Conservation (phyloP, 2,329 filamentous ascomycete genomes). For the Ascochyta viciae-villosae region DNA sequence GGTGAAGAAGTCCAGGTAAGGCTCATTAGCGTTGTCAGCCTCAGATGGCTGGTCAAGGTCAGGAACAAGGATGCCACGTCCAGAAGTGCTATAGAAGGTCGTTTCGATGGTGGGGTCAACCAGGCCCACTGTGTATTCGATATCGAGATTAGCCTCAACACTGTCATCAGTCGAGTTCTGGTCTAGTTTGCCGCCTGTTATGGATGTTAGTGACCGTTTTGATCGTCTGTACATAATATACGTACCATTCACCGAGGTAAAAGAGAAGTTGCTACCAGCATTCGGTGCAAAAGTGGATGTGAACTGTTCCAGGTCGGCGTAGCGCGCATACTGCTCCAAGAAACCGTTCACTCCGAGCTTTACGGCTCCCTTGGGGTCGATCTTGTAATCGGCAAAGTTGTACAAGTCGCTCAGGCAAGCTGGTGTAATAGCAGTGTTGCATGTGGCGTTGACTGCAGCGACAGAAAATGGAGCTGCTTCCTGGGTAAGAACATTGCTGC, state of each 20-base stretch:
- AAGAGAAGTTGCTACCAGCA: constrained; percentile 55
- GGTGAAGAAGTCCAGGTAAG: constrained; percentile 52
- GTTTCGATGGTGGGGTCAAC: constrained; percentile 52
- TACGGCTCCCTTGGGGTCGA: constrained; percentile 45
- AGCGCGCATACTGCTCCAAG: constrained; percentile 58
- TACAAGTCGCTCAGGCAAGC: constrained; percentile 58
- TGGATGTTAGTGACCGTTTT: constrained; percentile 4
- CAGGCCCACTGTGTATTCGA: constrained; percentile 58
- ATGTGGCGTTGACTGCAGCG: constrained; percentile 46
- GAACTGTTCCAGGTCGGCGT: constrained; percentile 55
- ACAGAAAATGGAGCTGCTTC: constrained; percentile 29
- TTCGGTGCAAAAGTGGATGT: constrained; percentile 48
- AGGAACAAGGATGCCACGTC: constrained; percentile 55
- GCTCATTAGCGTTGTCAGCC: constrained; percentile 56
- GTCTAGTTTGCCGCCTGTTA: constrained; percentile 37
- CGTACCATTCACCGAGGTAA: constrained; percentile 52
- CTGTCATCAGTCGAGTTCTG: constrained; percentile 49
- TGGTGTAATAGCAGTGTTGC: constrained; percentile 55
- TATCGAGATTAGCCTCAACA: constrained; percentile 59
- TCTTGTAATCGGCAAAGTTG: constrained; percentile 51
- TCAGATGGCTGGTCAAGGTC: constrained; percentile 56
- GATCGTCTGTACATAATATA: constrained; percentile 7
- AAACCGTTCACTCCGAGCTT: constrained; percentile 57
- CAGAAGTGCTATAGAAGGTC: constrained; percentile 57
- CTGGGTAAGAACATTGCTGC: constrained; percentile 44